Evolutionary conservation across 495 filamentous ascomycete species (phyloP), one percentile per base, ranked within the genome.

Genomic region (Xylaria scruposa): DNA sequence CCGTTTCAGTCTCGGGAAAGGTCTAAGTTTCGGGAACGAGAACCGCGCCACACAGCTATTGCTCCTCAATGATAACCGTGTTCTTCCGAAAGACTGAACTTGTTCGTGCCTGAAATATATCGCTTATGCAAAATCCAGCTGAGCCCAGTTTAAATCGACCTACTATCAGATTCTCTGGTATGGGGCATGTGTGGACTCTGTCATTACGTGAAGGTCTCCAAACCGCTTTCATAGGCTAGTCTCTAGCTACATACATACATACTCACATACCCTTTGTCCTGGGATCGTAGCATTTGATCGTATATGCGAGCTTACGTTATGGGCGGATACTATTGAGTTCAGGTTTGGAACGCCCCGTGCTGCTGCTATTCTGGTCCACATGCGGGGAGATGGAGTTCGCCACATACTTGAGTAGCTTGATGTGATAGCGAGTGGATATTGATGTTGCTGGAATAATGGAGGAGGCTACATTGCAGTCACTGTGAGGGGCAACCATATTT

Each of bases 321-420:
- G 49, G 2, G 51, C 51, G 51, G 38, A 61, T 26, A 44, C 15
- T 26, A 40, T 54, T 9, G 51, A 13, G 9, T 31, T 19, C 4
- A 24, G 6, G 31, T 3, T 59, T 42, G 33, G 47, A 4, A 24
- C 17, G 7, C 38, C 17, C 56, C 44, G n/a, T 69, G 26, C 42
- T 17, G 31, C 31, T 63, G 26, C 58, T 58, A 62, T 70, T 21
- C 68, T 58, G 68, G 68, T 38, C 42, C n/a, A 42, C 58, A 26
- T 62, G 68, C 56, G 68, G 53, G 54, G 54, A 68, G 54, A 60
- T 38, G 68, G 68, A 10, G 68, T 8, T 31, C 29, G 53, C 66
- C 66, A 68, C 40, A 44, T 5, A n/a, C 24, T 15, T 12, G 29
- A 61, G 15, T 10, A 33, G 33, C 38, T 44, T 42, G 36, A 38